A percentile compares a stretch with the other conserved stretches of the same genome.
Conservation (phyloP, 2,329 filamentous ascomycete genomes). For the Aureobasidium sp. region DNA sequence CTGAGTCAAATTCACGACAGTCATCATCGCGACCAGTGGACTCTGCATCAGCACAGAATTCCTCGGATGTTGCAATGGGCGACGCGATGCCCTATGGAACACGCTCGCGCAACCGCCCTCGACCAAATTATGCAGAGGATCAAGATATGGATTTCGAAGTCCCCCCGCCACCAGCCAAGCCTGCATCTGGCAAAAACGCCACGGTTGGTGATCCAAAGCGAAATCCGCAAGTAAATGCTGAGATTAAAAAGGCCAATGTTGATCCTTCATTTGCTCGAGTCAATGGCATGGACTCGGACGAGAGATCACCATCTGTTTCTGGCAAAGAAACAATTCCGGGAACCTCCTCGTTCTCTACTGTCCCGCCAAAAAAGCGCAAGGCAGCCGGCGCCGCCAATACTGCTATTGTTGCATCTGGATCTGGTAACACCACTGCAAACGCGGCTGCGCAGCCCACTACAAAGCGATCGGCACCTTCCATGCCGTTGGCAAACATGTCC, state of each 20-base stretch:
- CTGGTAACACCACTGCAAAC: slow-evolving; percentile 21
- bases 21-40: slow-evolving; percentile 10
- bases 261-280: slow-evolving; percentile 19
- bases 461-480: slow-evolving; percentile 29
- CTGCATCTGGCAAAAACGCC: slow-evolving; percentile 31
- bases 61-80: slow-evolving; percentile 22
- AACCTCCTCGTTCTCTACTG: slow-evolving; percentile 51
- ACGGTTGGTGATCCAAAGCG: slow-evolving; percentile 20
- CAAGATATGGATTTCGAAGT: slow-evolving; percentile 83
- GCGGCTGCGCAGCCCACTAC: slow-evolving; percentile 19
- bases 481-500: slow-evolving; percentile 33
- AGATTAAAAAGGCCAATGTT: slow-evolving; percentile 8
- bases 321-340: slow-evolving; percentile 37
- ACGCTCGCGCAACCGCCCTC: slow-evolving; percentile 81
- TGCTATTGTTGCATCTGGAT: slow-evolving; percentile 19
- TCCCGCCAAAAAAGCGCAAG: slow-evolving; percentile 76
- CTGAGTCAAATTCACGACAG: slow-evolving; percentile 4
- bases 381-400: slow-evolving; percentile 44
- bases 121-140: slow-evolving; percentile 85
- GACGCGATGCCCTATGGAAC: slow-evolving; percentile 73
- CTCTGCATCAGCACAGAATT: background rate
- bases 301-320: slow-evolving; percentile 8
- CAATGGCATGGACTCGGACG: background rate
- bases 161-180: slow-evolving; percentile 48
- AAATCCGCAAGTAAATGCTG: slow-evolving; percentile 49